Evolutionary conservation across 768 basidiomycete species (phyloP).

Genomic region (Suillus discolor): DNA sequence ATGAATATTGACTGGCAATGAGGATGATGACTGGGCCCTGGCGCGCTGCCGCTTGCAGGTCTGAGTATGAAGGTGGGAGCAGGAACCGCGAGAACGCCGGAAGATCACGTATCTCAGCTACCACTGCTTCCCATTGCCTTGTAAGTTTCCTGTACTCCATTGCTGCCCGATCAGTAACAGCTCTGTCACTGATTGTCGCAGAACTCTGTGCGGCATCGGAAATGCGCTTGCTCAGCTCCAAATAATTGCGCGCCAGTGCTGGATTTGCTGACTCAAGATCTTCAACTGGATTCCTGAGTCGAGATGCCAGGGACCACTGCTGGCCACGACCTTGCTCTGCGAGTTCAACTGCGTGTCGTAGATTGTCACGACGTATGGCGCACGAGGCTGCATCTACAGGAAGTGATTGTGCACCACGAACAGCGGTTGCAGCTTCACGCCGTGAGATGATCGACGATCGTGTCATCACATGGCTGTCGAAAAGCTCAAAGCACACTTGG

Average conservation of each 20-base stretch:
- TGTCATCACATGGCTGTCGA: too few species aligned
- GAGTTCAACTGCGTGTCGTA: constrained; percentile 25
- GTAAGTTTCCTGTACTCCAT: background rate
- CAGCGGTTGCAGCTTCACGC: background rate
- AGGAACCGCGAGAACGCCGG: too few species aligned
- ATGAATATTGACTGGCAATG: background rate
- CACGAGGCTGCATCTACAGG: constrained; percentile 15
- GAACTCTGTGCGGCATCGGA: constrained; percentile 11
- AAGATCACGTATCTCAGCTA: background rate
- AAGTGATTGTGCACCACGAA: too few species aligned
- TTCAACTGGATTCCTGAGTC: constrained; percentile 28
- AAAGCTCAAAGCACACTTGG: too few species aligned
- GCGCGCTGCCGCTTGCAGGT: background rate
- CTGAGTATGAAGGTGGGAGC: background rate
- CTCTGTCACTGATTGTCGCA: background rate
- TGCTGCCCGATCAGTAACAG: background rate
- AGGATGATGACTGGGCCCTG: background rate
- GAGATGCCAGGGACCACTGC: constrained; percentile 29
- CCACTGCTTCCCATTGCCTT: background rate
- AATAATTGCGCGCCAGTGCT: background rate
- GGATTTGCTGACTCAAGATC: constrained; percentile 11
- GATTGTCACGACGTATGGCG: constrained; percentile 16
- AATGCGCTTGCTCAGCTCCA: background rate
- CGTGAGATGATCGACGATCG: too few species aligned
- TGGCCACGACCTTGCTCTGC: constrained; percentile 22